A percentile compares a stretch with the other conserved stretches of the same genome.
Conservation (phyloP, 1,284 basidiomycete species). For the Gastroboletus turbinatus region DNA sequence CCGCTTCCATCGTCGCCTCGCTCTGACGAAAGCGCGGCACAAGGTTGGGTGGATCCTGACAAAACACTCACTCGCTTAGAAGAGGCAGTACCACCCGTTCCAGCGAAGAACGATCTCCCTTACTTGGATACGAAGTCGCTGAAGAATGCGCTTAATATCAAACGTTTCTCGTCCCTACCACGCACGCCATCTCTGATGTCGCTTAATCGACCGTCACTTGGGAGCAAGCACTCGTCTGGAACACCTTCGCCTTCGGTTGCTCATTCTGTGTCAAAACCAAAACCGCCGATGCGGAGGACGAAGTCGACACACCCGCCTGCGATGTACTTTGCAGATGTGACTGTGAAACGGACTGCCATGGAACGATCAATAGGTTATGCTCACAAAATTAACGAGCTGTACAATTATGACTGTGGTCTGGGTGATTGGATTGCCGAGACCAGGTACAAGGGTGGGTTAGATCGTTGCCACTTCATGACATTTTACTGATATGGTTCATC, state of each 20-base stretch:
- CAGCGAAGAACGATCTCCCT: slow-evolving; percentile 29
- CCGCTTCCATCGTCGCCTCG: slow-evolving; percentile 17
- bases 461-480: background rate
- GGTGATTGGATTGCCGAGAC: slow-evolving; percentile 70
- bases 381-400: slow-evolving; percentile 81
- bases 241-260: slow-evolving; percentile 42
- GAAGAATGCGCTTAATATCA: slow-evolving; percentile 40
- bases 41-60: slow-evolving; percentile 20
- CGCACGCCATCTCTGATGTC: slow-evolving; percentile 51
- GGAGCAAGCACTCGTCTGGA: slow-evolving; percentile 36
- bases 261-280: slow-evolving; percentile 14
- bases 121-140: slow-evolving; percentile 24
- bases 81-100: slow-evolving; percentile 33
- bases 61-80: slow-evolving; percentile 18
- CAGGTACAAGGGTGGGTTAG: slow-evolving; percentile 50
- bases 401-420: slow-evolving; percentile 76
- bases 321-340: slow-evolving; percentile 73
- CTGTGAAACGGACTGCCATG: slow-evolving; percentile 54
- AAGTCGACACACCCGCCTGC: slow-evolving; percentile 64
- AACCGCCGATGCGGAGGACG: slow-evolving; percentile 38
- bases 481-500: slow-evolving; percentile 9
- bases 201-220: slow-evolving; percentile 26
- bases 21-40: slow-evolving; percentile 22
- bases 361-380: slow-evolving; percentile 82
- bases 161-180: slow-evolving; percentile 60